Base-by-base conservation (phyloP, 805 yeast species). In the Starmerella asiatica region DNA sequence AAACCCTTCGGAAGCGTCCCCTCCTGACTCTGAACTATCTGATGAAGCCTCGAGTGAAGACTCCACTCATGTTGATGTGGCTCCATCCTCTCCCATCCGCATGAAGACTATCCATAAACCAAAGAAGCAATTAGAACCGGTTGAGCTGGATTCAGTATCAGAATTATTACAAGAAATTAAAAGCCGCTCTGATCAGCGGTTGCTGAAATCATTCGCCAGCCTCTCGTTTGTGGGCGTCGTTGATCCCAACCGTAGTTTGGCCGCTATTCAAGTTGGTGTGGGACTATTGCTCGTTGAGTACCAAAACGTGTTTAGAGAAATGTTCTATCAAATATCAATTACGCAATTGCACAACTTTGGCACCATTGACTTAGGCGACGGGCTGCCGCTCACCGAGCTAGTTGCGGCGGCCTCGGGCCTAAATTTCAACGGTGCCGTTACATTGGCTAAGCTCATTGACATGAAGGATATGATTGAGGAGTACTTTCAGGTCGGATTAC, bases 281-380 rank as follows among this genome's bases (percentile, higher is more conserved):
- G 74, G 75, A 42, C 62, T 91, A 12, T 79, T 70, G 54, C 59
- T 91, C 19, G 74, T 88, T 16, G 95, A 88, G 57, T 91, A 84
- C 57, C 83, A 78, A 0, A 68, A 80, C 0, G 55, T 82, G 1
- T 64, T 77, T 21, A 59, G 61, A 44, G 83, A 81, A 45, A 64
- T 84, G 40, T 85, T 80, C 52, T 91, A 85, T 57, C 96, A 91
- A 51, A 60, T 80, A 4, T 84, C 80, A 0, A 58, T 91, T 12
- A 60, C 78, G 1, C 83, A 82, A 43, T 84, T 91, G 58, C 71
- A 79, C 32, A 86, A 85, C 53, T 88, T 74, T 59, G 97, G 98
- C 1, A 57, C 56, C 5, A 63, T 78, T 1, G 51, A 56, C 19
- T 56, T 77, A 1, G 57, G 44, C 36, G 52, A 55, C 3, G 58